Conservation (phyloP, 257 asterid genomes). For the Mentha longifolia region DNA sequence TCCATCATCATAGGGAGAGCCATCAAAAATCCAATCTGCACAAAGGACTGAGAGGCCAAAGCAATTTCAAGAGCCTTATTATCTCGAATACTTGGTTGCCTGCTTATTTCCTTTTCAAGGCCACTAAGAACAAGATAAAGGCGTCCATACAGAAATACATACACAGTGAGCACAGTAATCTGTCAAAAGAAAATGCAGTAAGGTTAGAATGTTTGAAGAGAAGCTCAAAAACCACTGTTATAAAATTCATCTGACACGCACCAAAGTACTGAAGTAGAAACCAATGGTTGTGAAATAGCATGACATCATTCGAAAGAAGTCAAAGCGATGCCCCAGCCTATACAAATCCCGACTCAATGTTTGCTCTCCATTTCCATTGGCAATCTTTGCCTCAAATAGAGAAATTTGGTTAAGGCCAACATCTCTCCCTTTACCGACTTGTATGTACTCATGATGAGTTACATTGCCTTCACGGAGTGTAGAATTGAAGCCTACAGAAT, state of each 20-base stretch:
- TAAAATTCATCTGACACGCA: constrained; percentile 37
- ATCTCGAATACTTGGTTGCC: constrained; percentile 61
- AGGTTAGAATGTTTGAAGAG: constrained; percentile 30
- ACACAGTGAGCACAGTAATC: constrained; percentile 95
- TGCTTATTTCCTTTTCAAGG: constrained; percentile 76
- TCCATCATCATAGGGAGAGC: constrained; percentile 99
- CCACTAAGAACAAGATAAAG: constrained; percentile 97
- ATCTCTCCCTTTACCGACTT: constrained; percentile 99
- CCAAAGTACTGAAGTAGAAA: constrained; percentile 97
- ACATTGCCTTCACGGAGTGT: constrained; percentile 98
- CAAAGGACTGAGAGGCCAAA: constrained; percentile 94
- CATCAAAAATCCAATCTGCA: constrained; percentile 94
- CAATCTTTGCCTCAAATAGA: constrained; percentile 95
- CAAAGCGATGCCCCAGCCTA: constrained; percentile 98
- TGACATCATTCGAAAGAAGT: constrained; percentile 92
- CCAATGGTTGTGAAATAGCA: constrained; percentile 97
- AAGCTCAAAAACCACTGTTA: constrained; percentile 7
- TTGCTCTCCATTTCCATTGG: constrained; percentile 98
- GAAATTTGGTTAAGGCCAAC: constrained; percentile 99
- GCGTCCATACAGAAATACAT: constrained; percentile 90
- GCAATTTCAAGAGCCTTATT: constrained; percentile 86
- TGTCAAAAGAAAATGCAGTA: constrained; percentile 48
- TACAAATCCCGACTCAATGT: constrained; percentile 94
- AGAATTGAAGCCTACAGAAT: constrained; percentile 83
- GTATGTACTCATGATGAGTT: constrained; percentile 97